Conservation (phyloP, 176 grass and related monocot genomes). For the Ensete glaucum region DNA sequence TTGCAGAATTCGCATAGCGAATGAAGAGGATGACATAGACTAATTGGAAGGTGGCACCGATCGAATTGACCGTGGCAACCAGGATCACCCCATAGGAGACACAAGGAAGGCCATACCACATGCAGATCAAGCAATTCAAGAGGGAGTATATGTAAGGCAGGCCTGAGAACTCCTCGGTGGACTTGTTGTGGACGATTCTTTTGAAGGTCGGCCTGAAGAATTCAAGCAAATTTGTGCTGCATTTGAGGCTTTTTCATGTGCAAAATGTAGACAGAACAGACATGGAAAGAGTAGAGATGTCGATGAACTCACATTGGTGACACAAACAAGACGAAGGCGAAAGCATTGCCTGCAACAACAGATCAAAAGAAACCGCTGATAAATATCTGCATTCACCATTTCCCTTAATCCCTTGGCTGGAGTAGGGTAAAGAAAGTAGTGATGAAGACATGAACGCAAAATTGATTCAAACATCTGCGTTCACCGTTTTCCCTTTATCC, state of each 20-base stretch:
- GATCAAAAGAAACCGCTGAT: background rate
- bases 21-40: slow-evolving; percentile 64
- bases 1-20: slow-evolving; percentile 29
- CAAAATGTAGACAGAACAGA: no score
- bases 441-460: no score
- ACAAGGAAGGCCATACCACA: slow-evolving; percentile 82
- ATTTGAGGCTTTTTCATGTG: no score
- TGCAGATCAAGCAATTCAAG: slow-evolving; percentile 74
- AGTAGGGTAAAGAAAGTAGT: no score
- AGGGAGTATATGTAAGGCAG: slow-evolving; percentile 62
- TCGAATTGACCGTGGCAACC: slow-evolving; percentile 72
- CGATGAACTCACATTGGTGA: slow-evolving; percentile 60
- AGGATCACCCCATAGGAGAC: slow-evolving; percentile 44
- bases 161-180: slow-evolving; percentile 74
- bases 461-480: background rate
- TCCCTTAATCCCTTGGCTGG: no score
- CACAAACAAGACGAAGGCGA: slow-evolving; percentile 63
- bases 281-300: background rate
- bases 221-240: no score
- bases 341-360: slow-evolving; percentile 52
- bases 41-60: slow-evolving; percentile 51
- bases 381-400: background rate
- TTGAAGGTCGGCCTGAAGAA: slow-evolving; percentile 57
- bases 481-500: no score
- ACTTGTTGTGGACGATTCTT: slow-evolving; percentile 56